phyloP scores from a whole-genome alignment of 2,329 filamentous ascomycete species.

The Penicillium sp. region DNA sequence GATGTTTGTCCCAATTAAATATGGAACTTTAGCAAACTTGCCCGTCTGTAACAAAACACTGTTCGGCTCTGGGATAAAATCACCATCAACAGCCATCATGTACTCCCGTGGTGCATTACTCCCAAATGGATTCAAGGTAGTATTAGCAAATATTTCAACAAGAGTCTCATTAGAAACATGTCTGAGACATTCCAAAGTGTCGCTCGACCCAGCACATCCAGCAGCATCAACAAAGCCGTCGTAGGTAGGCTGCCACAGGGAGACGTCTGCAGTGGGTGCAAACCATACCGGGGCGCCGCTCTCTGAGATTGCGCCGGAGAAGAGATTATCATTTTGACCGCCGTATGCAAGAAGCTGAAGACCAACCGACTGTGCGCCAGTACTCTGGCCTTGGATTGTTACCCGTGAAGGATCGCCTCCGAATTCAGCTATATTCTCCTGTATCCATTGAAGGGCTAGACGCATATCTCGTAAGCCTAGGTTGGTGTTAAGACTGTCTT shows the following conservation, averaged over 20 bases:
- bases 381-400: conserved; percentile 73
- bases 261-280: conserved; percentile 59
- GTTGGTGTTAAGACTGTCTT: conserved; percentile 45
- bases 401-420: conserved; percentile 55
- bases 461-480: conserved; percentile 69
- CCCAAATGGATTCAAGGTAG: neutral
- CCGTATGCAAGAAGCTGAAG: conserved; percentile 72
- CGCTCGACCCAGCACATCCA: conserved; percentile 39
- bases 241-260: conserved; percentile 56
- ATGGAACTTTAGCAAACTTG: neutral
- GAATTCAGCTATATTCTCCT: conserved; percentile 64
- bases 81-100: neutral
- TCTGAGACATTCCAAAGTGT: conserved; percentile 50
- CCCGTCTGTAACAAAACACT: neutral
- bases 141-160: neutral
- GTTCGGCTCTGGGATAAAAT: neutral
- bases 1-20: neutral
- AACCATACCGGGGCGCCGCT: conserved; percentile 64
- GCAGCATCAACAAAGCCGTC: conserved; percentile 44
- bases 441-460: conserved; percentile 69
- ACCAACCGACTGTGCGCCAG: conserved; percentile 67
- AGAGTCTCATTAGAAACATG: conserved; percentile 37
- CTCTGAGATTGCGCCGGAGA: conserved; percentile 78
- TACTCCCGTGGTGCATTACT: neutral
- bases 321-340: conserved; percentile 53